Evolutionary conservation across 352 stramenopile species (phyloP).

Genomic region (Phytophthora litchii): DNA sequence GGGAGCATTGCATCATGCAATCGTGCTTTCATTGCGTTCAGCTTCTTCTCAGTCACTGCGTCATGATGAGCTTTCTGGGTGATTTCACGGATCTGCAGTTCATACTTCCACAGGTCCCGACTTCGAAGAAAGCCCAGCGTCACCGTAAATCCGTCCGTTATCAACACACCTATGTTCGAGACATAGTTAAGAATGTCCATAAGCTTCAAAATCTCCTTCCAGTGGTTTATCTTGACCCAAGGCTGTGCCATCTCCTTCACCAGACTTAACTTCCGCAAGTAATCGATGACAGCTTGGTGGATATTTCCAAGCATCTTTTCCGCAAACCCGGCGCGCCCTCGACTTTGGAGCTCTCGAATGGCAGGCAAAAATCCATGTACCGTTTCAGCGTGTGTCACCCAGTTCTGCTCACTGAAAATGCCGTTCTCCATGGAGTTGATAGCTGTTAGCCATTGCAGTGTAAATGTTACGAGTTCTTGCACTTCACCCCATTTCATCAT

Average conservation of each 20-base stretch:
- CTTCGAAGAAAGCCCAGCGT: constrained; percentile 60
- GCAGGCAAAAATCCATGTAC: constrained; percentile 43
- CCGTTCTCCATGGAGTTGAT: constrained; percentile 67
- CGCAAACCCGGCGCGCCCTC: constrained; percentile 37
- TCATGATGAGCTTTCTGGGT: constrained; percentile 59
- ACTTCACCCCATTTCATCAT: constrained; percentile 57
- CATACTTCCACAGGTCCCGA: constrained; percentile 55
- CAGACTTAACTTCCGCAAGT: constrained; percentile 52
- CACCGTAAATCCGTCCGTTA: constrained; percentile 54
- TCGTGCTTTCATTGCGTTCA: constrained; percentile 65
- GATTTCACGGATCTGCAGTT: constrained; percentile 67
- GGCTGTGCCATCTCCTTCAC: constrained; percentile 59
- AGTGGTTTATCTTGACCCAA: constrained; percentile 60
- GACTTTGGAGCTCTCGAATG: constrained; percentile 41
- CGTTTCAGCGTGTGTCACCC: constrained; percentile 44
- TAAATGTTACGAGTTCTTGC: constrained; percentile 60
- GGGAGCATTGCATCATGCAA: constrained; percentile 46
- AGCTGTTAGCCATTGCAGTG: constrained; percentile 47
- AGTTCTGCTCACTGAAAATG: constrained; percentile 71
- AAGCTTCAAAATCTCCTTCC: constrained; percentile 61
- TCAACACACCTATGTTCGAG: constrained; percentile 49
- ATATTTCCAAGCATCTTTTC: constrained; percentile 47
- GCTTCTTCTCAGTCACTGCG: constrained; percentile 53
- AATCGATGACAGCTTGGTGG: constrained; percentile 38
- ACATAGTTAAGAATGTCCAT: constrained; percentile 60